phyloP scores from a whole-genome alignment of 225 moss, liverwort and hornwort species.

The Rhytidiadelphus loreus region DNA sequence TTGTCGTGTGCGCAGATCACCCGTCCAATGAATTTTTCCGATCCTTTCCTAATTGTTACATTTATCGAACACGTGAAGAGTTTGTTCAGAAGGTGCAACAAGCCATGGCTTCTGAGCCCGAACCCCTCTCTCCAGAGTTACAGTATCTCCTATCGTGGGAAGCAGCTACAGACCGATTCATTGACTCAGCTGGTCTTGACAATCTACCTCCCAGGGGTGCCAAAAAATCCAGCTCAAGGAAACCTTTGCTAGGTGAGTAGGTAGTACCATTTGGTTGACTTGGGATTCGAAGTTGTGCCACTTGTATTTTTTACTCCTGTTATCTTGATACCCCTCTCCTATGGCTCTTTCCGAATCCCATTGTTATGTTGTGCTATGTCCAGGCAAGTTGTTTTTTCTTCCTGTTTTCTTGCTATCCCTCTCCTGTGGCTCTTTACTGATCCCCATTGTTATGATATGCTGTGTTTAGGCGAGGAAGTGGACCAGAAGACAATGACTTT shows the following conservation, averaged over 20 bases:
- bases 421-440: background rate
- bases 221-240: conserved; percentile 12
- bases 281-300: background rate
- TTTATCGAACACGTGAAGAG: conserved; percentile 65
- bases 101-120: conserved; percentile 89
- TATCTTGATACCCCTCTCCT: background rate
- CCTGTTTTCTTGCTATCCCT: background rate
- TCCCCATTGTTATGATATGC: background rate
- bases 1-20: conserved; percentile 90
- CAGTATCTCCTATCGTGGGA: conserved; percentile 89
- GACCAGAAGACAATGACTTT: conserved; percentile 71
- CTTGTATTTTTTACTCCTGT: background rate
- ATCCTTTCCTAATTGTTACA: conserved; percentile 82
- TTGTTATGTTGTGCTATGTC: background rate
- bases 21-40: conserved; percentile 97
- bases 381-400: conserved; percentile 16
- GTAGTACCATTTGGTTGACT: background rate
- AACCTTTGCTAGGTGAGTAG: conserved; percentile 26
- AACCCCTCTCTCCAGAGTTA: conserved; percentile 80
- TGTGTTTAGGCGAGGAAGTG: conserved; percentile 35
- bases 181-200: conserved; percentile 73
- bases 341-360: background rate
- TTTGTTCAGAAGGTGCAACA: conserved; percentile 85
- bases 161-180: conserved; percentile 95
- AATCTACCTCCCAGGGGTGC: conserved; percentile 28